These are phyloP conservation scores for Flagelloscypha sp. DNA, from an alignment of 768 basidiomycete species.

Conservation along the genomic window DNA sequence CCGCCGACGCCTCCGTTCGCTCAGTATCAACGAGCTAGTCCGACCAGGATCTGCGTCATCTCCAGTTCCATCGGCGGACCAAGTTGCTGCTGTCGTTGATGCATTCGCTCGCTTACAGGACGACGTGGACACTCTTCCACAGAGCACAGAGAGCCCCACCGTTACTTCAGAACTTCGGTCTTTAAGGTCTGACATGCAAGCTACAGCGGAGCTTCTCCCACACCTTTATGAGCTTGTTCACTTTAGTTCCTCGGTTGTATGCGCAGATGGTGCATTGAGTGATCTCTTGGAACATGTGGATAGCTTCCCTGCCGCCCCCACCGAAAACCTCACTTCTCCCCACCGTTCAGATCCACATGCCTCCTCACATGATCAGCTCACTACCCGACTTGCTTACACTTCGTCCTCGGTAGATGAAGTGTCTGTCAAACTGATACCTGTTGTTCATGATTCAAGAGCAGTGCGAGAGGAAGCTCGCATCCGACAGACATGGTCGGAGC, in stretches of 20 bases:
- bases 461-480: constrained; percentile 55
- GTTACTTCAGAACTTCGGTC: constrained; percentile 55
- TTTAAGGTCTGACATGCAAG: constrained; percentile 50
- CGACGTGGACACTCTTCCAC: constrained; percentile 41
- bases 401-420: constrained; percentile 41
- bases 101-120: constrained; percentile 37
- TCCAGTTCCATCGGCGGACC: constrained; percentile 43
- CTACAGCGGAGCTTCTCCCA: constrained; percentile 38
- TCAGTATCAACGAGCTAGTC: constrained; percentile 49
- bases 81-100: constrained; percentile 37
- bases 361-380: constrained; percentile 61
- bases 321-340: constrained; percentile 41
- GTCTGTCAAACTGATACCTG: constrained; percentile 27
- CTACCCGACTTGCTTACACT: constrained; percentile 57
- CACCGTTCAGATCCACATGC: constrained; percentile 32
- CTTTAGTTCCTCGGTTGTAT: constrained; percentile 39
- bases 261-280: constrained; percentile 71
- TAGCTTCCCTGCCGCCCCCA: constrained; percentile 62
- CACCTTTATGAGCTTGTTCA: constrained; percentile 46
- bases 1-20: constrained; percentile 51
- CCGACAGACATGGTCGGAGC: constrained; percentile 71
- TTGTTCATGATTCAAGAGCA: constrained; percentile 55
- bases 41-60: constrained; percentile 32
- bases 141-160: constrained; percentile 27
- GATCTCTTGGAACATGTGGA: constrained; percentile 83